These are phyloP conservation scores for Mycena capillaripes DNA, from an alignment of 768 basidiomycete species.

Conservation along the genomic window DNA sequence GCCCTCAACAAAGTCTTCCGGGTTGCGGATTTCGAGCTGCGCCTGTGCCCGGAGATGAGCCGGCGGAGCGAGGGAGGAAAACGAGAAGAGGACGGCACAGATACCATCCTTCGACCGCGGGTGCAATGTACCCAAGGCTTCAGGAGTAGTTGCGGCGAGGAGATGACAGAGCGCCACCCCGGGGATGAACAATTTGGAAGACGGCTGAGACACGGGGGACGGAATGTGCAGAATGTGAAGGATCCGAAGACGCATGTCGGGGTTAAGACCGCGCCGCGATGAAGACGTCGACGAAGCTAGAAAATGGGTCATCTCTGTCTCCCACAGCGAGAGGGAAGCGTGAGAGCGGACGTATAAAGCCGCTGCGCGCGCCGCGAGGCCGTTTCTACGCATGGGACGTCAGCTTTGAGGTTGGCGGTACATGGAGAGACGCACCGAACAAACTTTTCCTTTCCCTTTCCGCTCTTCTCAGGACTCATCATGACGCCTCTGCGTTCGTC, in stretches of 20 bases:
- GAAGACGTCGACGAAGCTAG: slow-evolving; percentile 38
- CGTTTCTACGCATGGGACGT: slow-evolving; percentile 57
- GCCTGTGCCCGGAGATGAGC: slow-evolving; percentile 30
- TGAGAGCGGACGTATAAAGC: slow-evolving; percentile 57
- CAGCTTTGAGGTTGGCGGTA: not conserved
- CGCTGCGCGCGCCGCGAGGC: slow-evolving; percentile 66
- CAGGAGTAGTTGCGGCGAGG: slow-evolving; percentile 31
- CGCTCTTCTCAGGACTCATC: slow-evolving; percentile 70
- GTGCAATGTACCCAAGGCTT: slow-evolving; percentile 34
- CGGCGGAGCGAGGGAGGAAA: slow-evolving; percentile 43
- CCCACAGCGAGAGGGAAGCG: slow-evolving; percentile 67
- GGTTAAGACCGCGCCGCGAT: slow-evolving; percentile 43
- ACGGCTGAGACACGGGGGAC: slow-evolving; percentile 35
- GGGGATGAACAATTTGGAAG: slow-evolving; percentile 43
- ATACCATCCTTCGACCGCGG: slow-evolving; percentile 45
- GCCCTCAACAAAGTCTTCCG: slow-evolving; percentile 56
- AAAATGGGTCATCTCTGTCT: slow-evolving; percentile 60
- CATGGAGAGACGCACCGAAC: slow-evolving; percentile 56
- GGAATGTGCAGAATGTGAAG: slow-evolving; percentile 56
- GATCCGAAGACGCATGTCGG: slow-evolving; percentile 62
- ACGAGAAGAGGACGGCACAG: slow-evolving; percentile 51
- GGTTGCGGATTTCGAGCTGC: slow-evolving; percentile 47
- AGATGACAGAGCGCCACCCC: slow-evolving; percentile 61
- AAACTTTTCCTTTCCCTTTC: slow-evolving; percentile 59
- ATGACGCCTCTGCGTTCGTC: slow-evolving; percentile 65